phyloP scores from a whole-genome alignment of 768 basidiomycete genomes.

The Steccherinum ochraceum region DNA sequence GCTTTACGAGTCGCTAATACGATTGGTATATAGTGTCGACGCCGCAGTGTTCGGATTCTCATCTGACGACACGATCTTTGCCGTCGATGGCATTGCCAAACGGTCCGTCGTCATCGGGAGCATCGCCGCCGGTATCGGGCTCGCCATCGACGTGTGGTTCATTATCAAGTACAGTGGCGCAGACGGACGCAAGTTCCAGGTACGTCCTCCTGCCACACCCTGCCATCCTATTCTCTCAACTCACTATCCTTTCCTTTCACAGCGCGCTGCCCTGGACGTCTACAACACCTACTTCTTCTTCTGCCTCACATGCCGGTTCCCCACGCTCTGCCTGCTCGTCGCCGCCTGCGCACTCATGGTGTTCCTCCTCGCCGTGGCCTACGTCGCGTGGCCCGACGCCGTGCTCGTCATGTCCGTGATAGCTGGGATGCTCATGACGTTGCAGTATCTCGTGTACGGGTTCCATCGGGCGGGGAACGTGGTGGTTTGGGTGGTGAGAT shows the following conservation, averaged over 20 bases:
- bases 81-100: slow-evolving; percentile 38
- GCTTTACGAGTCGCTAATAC: background rate
- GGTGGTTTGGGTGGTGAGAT: slow-evolving; percentile 12
- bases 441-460: slow-evolving; percentile 64
- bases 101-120: slow-evolving; percentile 52
- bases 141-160: slow-evolving; percentile 61
- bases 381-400: slow-evolving; percentile 54
- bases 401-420: slow-evolving; percentile 53
- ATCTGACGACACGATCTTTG: slow-evolving; percentile 40
- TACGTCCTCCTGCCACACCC: slow-evolving; percentile 20
- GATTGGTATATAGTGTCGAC: slow-evolving; percentile 25
- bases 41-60: slow-evolving; percentile 63
- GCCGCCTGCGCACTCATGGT: slow-evolving; percentile 51
- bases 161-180: slow-evolving; percentile 54
- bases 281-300: slow-evolving; percentile 64
- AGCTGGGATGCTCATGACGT: slow-evolving; percentile 50
- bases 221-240: background rate
- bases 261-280: slow-evolving; percentile 48
- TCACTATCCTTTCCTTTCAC: background rate
- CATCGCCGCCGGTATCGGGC: slow-evolving; percentile 57
- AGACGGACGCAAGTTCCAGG: slow-evolving; percentile 46
- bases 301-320: slow-evolving; percentile 57
- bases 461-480: slow-evolving; percentile 19
- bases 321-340: slow-evolving; percentile 52
- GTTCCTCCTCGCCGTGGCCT: slow-evolving; percentile 59